phyloP scores from a whole-genome alignment of 352 stramenopile species.

The Globisporangium nunn region DNA sequence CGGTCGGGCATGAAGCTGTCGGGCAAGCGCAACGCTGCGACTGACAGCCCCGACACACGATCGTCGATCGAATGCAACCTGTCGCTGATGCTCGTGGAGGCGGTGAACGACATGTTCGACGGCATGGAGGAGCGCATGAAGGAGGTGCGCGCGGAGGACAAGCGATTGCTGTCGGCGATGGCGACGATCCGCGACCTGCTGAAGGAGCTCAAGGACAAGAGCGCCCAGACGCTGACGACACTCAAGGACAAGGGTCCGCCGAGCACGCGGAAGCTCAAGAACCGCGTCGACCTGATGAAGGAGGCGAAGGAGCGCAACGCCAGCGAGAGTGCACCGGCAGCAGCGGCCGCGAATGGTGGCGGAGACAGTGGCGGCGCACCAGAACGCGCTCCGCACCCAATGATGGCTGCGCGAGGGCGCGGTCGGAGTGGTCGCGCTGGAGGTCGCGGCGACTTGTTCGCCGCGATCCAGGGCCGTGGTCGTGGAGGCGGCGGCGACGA shows the following conservation, averaged over 20 bases:
- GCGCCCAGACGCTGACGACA: conserved; percentile 33
- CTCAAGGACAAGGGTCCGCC: conserved; percentile 66
- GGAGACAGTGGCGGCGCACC: conserved; percentile 13
- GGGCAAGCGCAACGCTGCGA: conserved; percentile 67
- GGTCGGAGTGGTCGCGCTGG: conserved; percentile 22
- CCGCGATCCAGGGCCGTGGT: conserved; percentile 45
- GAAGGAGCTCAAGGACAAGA: conserved; percentile 63
- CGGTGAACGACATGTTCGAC: conserved; percentile 62
- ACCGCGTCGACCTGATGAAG: conserved; percentile 69
- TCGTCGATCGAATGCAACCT: conserved; percentile 71
- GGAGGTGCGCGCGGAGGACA: conserved; percentile 76
- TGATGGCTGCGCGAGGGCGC: conserved; percentile 37
- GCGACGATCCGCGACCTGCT: conserved; percentile 49
- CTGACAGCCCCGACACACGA: conserved; percentile 64
- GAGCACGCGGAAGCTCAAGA: conserved; percentile 54
- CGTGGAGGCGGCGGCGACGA: conserved; percentile 34
- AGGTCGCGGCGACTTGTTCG: conserved; percentile 31
- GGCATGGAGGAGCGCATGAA: conserved; percentile 81
- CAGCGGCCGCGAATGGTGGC: conserved; percentile 18
- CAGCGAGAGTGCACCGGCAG: conserved; percentile 26
- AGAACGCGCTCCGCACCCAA: conserved; percentile 26
- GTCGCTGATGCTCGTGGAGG: conserved; percentile 51
- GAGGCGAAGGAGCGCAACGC: conserved; percentile 84
- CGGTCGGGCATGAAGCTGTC: conserved; percentile 82
- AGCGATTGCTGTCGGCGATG: conserved; percentile 66